Base-by-base conservation (phyloP, 768 basidiomycete species). In the Tulasnella sp. region DNA sequence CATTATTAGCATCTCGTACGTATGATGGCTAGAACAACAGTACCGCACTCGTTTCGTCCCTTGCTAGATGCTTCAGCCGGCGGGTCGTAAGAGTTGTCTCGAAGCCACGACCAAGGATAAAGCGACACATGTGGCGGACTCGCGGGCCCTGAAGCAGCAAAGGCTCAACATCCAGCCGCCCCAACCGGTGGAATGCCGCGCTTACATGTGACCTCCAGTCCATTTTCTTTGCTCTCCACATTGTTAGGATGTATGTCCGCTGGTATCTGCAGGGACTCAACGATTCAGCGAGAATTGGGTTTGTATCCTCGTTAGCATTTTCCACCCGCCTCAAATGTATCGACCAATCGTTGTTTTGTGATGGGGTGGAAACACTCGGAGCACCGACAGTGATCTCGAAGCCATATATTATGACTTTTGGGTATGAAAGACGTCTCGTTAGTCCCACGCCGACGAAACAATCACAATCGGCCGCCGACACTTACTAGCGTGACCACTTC, bases 361-460 rank as follows among this genome's bases (percentile, higher is more conserved):
- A 83, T 69, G 0, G 84, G 74, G 70, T 97, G 94, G 67, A 88
- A 94, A 70, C 92, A 95, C 51, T 80, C 74, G 4, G 85, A 73
- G 69, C 92, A 96, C 32, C 92, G 78, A 69, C 95, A 98, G 65
- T 97, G 94, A 67, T 97, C 95, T 45, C 90, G 77, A 23, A 97
- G 73, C 87, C 91, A 96, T 42, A 91, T 80, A 66, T 92, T 83
- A 68, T 95, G 90, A 68, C 94, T 97, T 64, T 26, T 64, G 13
- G 45, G 47, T 45, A 24, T 56, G 3, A 26, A 51, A 26, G 30
- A 51, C 27, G 10, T 11, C 50, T 32, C 24, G 29, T 15, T 15
- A 15, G 24, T 27, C n/a, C 4, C n/a, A 42, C 2, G 9, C 21
- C 26, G 48, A 47, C 30, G 27, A 48, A 51, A 41, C 10, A 48